These are phyloP conservation scores for Chernovozyma aurita DNA, from an alignment of 1,139 yeast species.

Conservation along the genomic window DNA sequence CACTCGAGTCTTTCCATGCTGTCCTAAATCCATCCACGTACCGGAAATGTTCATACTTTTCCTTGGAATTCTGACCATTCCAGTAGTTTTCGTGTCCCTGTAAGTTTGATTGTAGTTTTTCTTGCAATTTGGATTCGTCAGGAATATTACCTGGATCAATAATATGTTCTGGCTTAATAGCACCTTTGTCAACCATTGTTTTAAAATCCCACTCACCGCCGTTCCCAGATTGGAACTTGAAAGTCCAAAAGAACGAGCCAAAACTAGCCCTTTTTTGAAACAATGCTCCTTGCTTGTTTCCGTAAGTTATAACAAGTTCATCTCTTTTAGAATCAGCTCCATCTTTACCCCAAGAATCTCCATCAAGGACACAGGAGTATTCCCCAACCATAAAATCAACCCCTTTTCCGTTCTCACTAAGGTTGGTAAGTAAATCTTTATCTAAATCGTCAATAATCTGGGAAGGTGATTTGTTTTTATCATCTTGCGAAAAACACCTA, in stretches of 20 bases:
- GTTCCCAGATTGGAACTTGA: constrained; percentile 77
- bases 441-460: constrained; percentile 59
- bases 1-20: constrained; percentile 69
- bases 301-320: constrained; percentile 33
- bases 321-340: constrained; percentile 42
- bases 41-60: constrained; percentile 74
- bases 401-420: constrained; percentile 40
- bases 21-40: constrained; percentile 70
- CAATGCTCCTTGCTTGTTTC: constrained; percentile 36
- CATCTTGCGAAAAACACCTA: constrained; percentile 77
- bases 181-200: constrained; percentile 69
- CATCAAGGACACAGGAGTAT: constrained; percentile 84
- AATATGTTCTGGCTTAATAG: constrained; percentile 30
- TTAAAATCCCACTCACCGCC: constrained; percentile 97
- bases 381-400: constrained; percentile 86
- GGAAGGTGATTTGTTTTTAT: constrained; percentile 60
- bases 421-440: constrained; percentile 46
- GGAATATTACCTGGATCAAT: constrained; percentile 23
- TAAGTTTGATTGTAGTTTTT: constrained; percentile 33
- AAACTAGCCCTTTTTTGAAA: constrained; percentile 51
- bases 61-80: constrained; percentile 54
- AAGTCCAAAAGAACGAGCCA: constrained; percentile 90
- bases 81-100: constrained; percentile 61
- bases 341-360: constrained; percentile 60
- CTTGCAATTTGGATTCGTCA: constrained; percentile 39